phyloP scores from a whole-genome alignment of 1,139 yeast species.

The Fermentozyma sake region DNA sequence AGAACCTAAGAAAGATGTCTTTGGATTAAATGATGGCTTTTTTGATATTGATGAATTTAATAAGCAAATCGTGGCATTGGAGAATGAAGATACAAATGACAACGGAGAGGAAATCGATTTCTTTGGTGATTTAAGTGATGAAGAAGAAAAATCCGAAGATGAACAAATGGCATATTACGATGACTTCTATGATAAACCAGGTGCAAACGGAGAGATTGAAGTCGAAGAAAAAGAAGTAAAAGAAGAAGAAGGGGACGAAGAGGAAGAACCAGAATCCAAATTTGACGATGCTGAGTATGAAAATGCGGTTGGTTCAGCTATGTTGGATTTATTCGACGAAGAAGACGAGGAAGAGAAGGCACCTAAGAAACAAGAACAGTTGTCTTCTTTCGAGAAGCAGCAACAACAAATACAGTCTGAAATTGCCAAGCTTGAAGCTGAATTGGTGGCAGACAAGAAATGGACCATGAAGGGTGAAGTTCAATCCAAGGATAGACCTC shows the following conservation, averaged over 20 bases:
- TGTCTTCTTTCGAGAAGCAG: slow-evolving; percentile 82
- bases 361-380: slow-evolving; percentile 25
- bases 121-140: slow-evolving; percentile 55
- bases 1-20: slow-evolving; percentile 40
- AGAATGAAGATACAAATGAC: slow-evolving; percentile 40
- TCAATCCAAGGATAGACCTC: slow-evolving; percentile 73
- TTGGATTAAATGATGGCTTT: slow-evolving; percentile 78
- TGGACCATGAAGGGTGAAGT: slow-evolving; percentile 97
- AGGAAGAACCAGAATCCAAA: slow-evolving; percentile 31
- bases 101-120: slow-evolving; percentile 62
- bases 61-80: slow-evolving; percentile 72
- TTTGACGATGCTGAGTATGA: slow-evolving; percentile 46
- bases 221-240: slow-evolving; percentile 11
- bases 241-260: slow-evolving; percentile 26
- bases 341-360: slow-evolving; percentile 38
- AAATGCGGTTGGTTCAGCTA: slow-evolving; percentile 52
- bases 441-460: slow-evolving; percentile 82
- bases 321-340: slow-evolving; percentile 59
- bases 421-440: slow-evolving; percentile 75
- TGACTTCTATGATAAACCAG: slow-evolving; percentile 56
- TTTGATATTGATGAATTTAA: slow-evolving; percentile 85
- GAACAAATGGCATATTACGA: slow-evolving; percentile 73
- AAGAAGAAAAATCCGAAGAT: slow-evolving; percentile 51
- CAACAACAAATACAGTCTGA: slow-evolving; percentile 73
- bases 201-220: slow-evolving; percentile 19